Conservation (phyloP, 768 basidiomycete species). For the Mycena olivaceomarginata region DNA sequence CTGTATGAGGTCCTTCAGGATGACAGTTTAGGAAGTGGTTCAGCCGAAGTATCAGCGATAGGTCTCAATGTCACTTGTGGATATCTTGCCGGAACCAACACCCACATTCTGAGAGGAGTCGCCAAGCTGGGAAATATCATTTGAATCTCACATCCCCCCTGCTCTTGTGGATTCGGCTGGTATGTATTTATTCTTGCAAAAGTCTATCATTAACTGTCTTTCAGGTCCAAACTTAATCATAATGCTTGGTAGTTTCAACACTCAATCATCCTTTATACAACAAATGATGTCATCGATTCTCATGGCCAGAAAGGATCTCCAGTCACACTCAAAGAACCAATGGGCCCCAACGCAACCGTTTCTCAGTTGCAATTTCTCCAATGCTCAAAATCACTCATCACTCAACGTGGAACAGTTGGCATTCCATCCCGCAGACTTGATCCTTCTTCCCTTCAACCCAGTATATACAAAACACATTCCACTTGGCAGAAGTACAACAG, state of each 20-base stretch:
- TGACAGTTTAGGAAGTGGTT: not conserved
- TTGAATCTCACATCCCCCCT: not conserved
- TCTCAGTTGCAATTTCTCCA: slow-evolving; percentile 7
- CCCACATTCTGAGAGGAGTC: not conserved
- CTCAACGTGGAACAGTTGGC: slow-evolving; percentile 1
- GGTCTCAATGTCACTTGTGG: slow-evolving; percentile 16
- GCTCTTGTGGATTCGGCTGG: not conserved
- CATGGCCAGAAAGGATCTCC: slow-evolving; percentile 5
- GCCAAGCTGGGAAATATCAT: not conserved
- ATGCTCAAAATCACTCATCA: not conserved
- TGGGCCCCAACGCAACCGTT: not conserved
- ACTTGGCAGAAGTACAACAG: not conserved
- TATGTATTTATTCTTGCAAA: not conserved
- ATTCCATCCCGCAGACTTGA: not conserved
- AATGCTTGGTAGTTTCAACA: not conserved
- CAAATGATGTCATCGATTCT: slow-evolving; percentile 7
- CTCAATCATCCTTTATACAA: slow-evolving; percentile 6
- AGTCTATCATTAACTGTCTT: not conserved
- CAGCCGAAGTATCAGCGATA: not conserved
- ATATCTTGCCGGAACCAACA: not conserved
- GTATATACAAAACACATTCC: slow-evolving; percentile 11
- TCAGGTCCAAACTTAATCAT: not conserved
- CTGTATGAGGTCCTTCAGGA: slow-evolving; percentile 1
- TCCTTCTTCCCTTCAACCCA: not conserved
- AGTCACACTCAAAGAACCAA: not conserved